Evolutionary conservation across 257 asterid genomes (phyloP).

Genomic region (Solanum etuberosum): DNA sequence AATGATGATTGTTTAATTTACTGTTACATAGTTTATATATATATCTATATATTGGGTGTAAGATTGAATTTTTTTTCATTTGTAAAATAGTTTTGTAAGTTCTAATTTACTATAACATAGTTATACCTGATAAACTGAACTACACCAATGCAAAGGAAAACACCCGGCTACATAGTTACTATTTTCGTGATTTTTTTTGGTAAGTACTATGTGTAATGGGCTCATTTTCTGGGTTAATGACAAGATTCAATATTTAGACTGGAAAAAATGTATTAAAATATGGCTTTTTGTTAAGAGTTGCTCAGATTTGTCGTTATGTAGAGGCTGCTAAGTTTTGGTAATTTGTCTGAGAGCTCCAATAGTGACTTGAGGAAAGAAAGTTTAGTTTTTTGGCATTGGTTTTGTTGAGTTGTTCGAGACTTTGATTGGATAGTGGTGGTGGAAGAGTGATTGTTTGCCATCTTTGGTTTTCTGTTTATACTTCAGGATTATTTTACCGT

Average conservation of each 20-base stretch:
- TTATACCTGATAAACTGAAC: background rate
- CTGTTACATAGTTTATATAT: background rate
- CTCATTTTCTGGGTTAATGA: background rate
- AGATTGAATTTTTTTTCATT: background rate
- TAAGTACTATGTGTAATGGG: background rate
- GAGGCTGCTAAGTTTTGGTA: background rate
- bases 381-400: background rate
- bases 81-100: background rate
- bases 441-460: background rate
- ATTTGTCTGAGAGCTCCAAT: background rate
- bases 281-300: background rate
- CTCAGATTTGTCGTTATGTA: background rate
- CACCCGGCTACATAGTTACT: background rate
- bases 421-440: background rate
- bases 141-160: background rate
- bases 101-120: background rate
- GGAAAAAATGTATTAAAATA: background rate
- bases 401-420: background rate
- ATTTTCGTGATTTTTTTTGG: background rate
- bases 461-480: background rate
- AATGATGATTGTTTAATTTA: background rate
- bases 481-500: conserved; percentile 5
- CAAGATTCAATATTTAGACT: background rate
- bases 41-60: background rate
- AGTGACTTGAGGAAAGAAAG: background rate